Conservation (phyloP, 768 basidiomycete species). For the Lanmaoa rubissima region DNA sequence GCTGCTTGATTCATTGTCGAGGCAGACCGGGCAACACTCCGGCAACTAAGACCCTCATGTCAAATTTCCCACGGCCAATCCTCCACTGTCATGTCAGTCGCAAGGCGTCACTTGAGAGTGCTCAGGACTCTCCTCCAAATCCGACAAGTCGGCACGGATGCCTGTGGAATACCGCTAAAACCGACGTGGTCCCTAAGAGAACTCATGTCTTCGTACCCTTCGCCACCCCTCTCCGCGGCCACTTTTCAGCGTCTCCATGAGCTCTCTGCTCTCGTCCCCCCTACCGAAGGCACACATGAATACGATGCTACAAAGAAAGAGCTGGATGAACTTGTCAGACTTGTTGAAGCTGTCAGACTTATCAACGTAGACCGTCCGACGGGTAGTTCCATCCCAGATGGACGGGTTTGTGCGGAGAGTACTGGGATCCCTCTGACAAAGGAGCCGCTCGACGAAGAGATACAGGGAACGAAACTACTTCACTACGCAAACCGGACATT, state of each 20-base stretch:
- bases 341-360: slow-evolving; percentile 80
- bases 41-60: not conserved
- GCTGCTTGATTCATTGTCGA: slow-evolving; percentile 27
- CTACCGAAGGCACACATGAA: slow-evolving; percentile 53
- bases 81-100: slow-evolving; percentile 1
- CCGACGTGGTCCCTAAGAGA: slow-evolving; percentile 82
- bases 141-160: slow-evolving; percentile 41
- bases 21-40: not conserved
- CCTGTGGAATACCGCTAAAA: slow-evolving; percentile 58
- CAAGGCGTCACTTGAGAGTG: slow-evolving; percentile 1
- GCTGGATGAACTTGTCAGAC: slow-evolving; percentile 66
- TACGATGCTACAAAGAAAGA: slow-evolving; percentile 52
- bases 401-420: slow-evolving; percentile 42
- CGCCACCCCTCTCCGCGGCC: slow-evolving; percentile 53
- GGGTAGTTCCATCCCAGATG: slow-evolving; percentile 36
- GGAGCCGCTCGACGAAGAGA: slow-evolving; percentile 21
- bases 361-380: slow-evolving; percentile 41
- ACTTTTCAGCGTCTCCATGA: slow-evolving; percentile 66
- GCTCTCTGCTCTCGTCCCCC: slow-evolving; percentile 71
- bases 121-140: slow-evolving; percentile 1
- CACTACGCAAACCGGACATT: slow-evolving; percentile 47
- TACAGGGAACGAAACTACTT: slow-evolving; percentile 47
- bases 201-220: slow-evolving; percentile 74
- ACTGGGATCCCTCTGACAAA: slow-evolving; percentile 31
- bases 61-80: slow-evolving; percentile 13